Evolutionary conservation across 108 stramenopile genomes (phyloP).

Genomic region (Skeletonema marinoi): DNA sequence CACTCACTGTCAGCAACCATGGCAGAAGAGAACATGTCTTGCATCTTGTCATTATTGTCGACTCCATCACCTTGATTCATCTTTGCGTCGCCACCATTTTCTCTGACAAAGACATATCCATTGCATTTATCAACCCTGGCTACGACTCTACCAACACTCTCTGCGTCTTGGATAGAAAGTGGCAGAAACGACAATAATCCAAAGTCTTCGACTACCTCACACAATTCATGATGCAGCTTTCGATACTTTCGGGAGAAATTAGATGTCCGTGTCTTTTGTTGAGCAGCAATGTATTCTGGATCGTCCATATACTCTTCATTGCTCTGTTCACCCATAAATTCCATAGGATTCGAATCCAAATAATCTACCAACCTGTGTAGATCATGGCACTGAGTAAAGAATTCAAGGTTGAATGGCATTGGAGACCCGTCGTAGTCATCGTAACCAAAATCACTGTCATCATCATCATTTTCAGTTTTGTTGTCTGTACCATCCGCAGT

Average conservation of each 20-base stretch:
- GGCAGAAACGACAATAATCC: slow-evolving; percentile 76
- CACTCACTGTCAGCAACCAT: slow-evolving; percentile 51
- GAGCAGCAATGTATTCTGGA: slow-evolving; percentile 75
- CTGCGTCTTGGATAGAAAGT: slow-evolving; percentile 79
- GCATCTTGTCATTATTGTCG: slow-evolving; percentile 18
- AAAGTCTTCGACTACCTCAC: slow-evolving; percentile 84
- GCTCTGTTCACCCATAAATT: slow-evolving; percentile 24
- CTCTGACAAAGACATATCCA: slow-evolving; percentile 76
- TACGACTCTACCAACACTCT: slow-evolving; percentile 79
- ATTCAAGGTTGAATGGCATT: slow-evolving; percentile 76
- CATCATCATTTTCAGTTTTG: slow-evolving; percentile 17
- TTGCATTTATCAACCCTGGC: slow-evolving; percentile 83
- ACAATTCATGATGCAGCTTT: slow-evolving; percentile 68
- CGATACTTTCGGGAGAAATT: slow-evolving; percentile 61
- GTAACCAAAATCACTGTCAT: slow-evolving; percentile 15
- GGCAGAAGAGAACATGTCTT: slow-evolving; percentile 44
- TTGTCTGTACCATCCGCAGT: not conserved
- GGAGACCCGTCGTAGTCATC: slow-evolving; percentile 37
- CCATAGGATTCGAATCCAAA: slow-evolving; percentile 60
- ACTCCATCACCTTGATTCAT: not conserved
- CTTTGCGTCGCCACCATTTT: slow-evolving; percentile 11
- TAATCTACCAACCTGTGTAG: slow-evolving; percentile 75
- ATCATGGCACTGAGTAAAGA: slow-evolving; percentile 84
- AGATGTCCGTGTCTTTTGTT: slow-evolving; percentile 51
- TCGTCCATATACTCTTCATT: slow-evolving; percentile 60